Evolutionary conservation across 2,329 filamentous ascomycete genomes (phyloP), one percentile per base, ranked within the genome.

Genomic region (Mollisia scopiformis): DNA sequence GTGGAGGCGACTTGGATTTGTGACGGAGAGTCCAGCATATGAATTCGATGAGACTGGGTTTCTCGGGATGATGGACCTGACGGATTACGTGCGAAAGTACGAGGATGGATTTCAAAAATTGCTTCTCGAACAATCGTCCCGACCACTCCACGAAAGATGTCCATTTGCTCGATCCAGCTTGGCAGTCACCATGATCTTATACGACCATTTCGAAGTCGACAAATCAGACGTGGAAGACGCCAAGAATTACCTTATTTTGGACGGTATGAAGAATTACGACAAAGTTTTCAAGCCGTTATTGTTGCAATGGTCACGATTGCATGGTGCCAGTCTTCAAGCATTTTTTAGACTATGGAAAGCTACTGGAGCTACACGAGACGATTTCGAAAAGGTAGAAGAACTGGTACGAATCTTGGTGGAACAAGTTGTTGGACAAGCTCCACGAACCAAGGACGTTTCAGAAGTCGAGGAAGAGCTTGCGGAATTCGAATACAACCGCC

Each of bases 61-160:
- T 73, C 77, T 99, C 57, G 95, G 95, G 28, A 92, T 99, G 86
- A 98, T 99, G 93, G 95, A 99, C 74, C 77, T 99, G 71, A 92
- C 93, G 2, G 93, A 98, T 75, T 99, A 92, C 74, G 92, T 97
- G 52, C 86, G 90, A 71, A 96, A 93, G 73, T 89, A 97, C 72
- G 92, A 97, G 74, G 93, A 97, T 72, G 87, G 87, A 11, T 98
- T 96, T 69, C 93, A 97, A 74, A 97, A 96, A 77, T 82, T 96
- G 68, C 78, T 99, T 16, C 80, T 97, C 35, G 95, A 99, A 76
- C 95, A 99, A 76, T 89, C 91, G 3, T 87, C 88, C 6, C 87
- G 87, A 70, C 85, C 90, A 1, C 70, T 85, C 23, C 80, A 86
- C 55, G 86, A 92, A 72, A 86, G 94, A 37, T 97, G 93, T 74